Conservation (phyloP, 768 basidiomycete genomes). For the Hypholoma sublateritium region DNA sequence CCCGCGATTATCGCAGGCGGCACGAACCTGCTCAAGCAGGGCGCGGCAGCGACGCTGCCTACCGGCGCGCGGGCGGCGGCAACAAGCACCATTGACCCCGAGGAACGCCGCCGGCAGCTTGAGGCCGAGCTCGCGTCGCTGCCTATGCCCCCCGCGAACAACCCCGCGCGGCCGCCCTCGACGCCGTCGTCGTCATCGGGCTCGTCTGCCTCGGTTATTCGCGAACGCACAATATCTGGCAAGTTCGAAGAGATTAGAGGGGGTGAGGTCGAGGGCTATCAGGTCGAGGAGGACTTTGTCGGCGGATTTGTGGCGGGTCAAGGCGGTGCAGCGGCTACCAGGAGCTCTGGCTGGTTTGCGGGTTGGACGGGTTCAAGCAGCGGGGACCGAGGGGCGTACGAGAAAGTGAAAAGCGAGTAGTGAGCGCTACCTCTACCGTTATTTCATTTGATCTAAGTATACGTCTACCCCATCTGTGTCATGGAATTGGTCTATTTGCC, state of each 20-base stretch:
- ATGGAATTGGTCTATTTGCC: too few relatives aligned
- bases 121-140: constrained; percentile 62
- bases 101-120: constrained; percentile 44
- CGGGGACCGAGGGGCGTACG: constrained; percentile 29
- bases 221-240: constrained; percentile 46
- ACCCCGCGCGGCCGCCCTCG: constrained; percentile 19
- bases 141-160: constrained; percentile 31
- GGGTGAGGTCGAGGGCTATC: constrained; percentile 68
- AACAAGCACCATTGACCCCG: constrained; percentile 3
- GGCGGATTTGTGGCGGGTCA: constrained; percentile 21
- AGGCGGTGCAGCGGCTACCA: neutral
- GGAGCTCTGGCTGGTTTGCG: neutral
- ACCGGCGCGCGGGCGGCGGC: constrained; percentile 15
- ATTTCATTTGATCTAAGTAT: too few relatives aligned
- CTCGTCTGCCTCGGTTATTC: constrained; percentile 22
- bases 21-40: constrained; percentile 57
- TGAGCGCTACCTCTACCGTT: neutral
- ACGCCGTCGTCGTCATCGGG: constrained; percentile 19
- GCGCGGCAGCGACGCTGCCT: constrained; percentile 40
- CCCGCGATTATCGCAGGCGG: constrained; percentile 70
- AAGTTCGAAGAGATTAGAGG: constrained; percentile 71
- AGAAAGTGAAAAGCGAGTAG: constrained; percentile 53
- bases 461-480: too few relatives aligned
- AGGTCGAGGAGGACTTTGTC: constrained; percentile 42
- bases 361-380: constrained; percentile 9